Evolutionary conservation across 352 stramenopile species (phyloP).

Genomic region (Pythium sukuiense): DNA sequence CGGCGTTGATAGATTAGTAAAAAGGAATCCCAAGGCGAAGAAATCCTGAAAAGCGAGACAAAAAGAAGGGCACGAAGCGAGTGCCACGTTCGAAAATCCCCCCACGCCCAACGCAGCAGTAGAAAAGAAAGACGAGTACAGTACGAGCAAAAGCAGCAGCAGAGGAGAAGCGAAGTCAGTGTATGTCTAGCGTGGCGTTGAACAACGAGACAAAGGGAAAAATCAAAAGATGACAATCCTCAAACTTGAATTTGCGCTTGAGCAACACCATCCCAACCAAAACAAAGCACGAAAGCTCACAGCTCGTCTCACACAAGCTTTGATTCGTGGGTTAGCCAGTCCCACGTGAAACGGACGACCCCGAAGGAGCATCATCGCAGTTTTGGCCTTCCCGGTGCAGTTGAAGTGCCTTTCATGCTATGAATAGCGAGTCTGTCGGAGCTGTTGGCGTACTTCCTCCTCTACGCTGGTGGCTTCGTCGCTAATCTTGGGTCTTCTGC

Average conservation of each 20-base stretch:
- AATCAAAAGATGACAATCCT: slow-evolving; percentile 7
- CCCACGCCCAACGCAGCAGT: slow-evolving; percentile 2
- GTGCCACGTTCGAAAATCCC: slow-evolving; percentile 13
- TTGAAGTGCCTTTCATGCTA: neutral
- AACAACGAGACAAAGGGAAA: neutral
- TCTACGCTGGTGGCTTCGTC: neutral
- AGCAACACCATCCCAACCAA: neutral
- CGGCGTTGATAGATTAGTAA: slow-evolving; percentile 23
- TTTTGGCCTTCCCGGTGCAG: neutral
- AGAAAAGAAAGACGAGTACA: slow-evolving; percentile 9
- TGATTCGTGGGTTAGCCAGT: neutral
- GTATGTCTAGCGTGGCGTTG: slow-evolving; percentile 1
- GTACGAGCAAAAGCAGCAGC: neutral
- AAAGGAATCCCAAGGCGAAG: slow-evolving; percentile 17
- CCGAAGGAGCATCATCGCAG: neutral
- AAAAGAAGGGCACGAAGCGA: slow-evolving; percentile 28
- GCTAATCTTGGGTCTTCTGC: neutral
- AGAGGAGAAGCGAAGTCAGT: neutral
- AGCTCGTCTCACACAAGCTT: too few species aligned
- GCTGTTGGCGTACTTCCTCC: slow-evolving; percentile 1
- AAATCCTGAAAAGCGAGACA: slow-evolving; percentile 10
- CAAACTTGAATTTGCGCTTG: neutral
- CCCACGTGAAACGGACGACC: neutral
- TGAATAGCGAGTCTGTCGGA: neutral
- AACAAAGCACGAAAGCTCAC: too few species aligned